phyloP scores from a whole-genome alignment of 2,329 filamentous ascomycete genomes.

The Xylariales sp. region DNA sequence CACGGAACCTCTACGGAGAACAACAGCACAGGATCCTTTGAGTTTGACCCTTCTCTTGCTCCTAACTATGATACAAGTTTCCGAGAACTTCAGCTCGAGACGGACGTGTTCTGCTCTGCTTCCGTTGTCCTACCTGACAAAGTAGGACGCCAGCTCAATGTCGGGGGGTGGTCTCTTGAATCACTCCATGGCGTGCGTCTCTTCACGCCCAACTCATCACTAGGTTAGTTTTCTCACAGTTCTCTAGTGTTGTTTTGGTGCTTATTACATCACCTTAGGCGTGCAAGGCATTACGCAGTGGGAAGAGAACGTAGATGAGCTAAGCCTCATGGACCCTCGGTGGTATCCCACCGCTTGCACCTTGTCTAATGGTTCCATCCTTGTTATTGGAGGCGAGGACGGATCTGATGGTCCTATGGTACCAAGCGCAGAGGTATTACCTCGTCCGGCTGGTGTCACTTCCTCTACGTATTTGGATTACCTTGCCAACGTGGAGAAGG shows the following conservation, averaged over 20 bases:
- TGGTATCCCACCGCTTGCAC: constrained; percentile 52
- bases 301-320: constrained; percentile 45
- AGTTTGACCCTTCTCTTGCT: constrained; percentile 45
- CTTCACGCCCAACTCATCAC: constrained; percentile 53
- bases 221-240: no score
- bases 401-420: constrained; percentile 47
- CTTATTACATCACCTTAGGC: no score
- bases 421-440: constrained; percentile 51
- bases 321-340: constrained; percentile 43
- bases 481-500: constrained; percentile 49
- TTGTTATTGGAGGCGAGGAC: constrained; percentile 48
- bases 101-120: constrained; percentile 56
- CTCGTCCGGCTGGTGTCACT: constrained; percentile 32
- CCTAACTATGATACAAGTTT: constrained; percentile 42
- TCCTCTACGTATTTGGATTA: constrained; percentile 43
- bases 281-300: constrained; percentile 46
- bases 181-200: constrained; percentile 50
- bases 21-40: constrained; percentile 55
- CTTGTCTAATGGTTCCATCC: constrained; percentile 52
- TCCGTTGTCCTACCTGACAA: constrained; percentile 53
- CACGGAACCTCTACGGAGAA: constrained; percentile 48
- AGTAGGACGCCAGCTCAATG: constrained; percentile 52
- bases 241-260: no score
- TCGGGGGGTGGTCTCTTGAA: constrained; percentile 54
- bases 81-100: constrained; percentile 50